Base-by-base conservation (phyloP, 495 filamentous ascomycete genomes). In the Usnea hakonensis region DNA sequence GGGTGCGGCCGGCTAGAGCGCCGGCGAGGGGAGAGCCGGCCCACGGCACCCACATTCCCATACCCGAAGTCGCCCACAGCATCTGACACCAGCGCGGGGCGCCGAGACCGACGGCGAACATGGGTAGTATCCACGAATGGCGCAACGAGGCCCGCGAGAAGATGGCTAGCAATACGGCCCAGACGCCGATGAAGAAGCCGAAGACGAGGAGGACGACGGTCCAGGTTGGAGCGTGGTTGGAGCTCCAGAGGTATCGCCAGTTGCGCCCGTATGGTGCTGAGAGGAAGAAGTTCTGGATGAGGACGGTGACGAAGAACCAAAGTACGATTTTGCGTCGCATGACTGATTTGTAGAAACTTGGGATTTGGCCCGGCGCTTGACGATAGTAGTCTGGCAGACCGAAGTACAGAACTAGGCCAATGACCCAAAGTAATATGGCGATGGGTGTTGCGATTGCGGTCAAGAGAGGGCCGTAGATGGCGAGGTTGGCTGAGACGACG, bases 241-340 rank as follows among this genome's bases (percentile, higher is more conserved):
- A 77, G 10, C 72, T 72, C 74, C 80, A 87, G 46, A 87, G 78
- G 69, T 82, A 87, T 21, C 72, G 69, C 84, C 85, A 87, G 69
- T 81, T 85, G 46, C 83, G 79, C 56, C 85, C 84, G 69, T 85
- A 84, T 41, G 79, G 81, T 1, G 81, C 74, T 11, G 80, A 78
- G 36, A 88, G 80, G 74, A 77, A 87, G 77, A 81, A 87, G 69
- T 89, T 89, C 72, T 88, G 85, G 30, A 88, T 69, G 65, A 87
- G 69, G 64, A 87, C 80, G 58, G 78, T 73, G 70, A 85, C 72
- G 70, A 86, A 72, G 68, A 76, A 74, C 74, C 73, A 76, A 21
- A 84, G 72, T 23, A 86, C 78, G 57, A 85, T 81, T 59, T 83
- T 83, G 13, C 85, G 77, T 26, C 83, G 79, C 62, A 77, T 71